These are phyloP conservation scores for Xeromyces bisporus DNA, from an alignment of 495 filamentous ascomycete genomes.

Conservation along the genomic window DNA sequence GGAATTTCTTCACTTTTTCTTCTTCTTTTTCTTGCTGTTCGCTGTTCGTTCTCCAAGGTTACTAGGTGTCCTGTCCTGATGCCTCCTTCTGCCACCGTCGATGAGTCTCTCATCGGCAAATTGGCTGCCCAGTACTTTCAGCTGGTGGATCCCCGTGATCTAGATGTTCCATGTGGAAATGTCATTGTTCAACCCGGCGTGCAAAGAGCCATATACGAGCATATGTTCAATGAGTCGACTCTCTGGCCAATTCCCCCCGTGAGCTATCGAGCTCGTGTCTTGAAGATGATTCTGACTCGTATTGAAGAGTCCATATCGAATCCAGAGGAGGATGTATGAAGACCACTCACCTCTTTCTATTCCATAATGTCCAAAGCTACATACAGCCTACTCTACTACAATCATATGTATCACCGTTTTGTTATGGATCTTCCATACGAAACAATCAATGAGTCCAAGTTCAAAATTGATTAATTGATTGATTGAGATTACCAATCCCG, in stretches of 20 bases:
- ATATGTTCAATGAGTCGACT: slow-evolving; percentile 41
- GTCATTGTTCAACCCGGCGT: slow-evolving; percentile 34
- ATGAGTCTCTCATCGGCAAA: slow-evolving; percentile 8
- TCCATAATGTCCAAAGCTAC: not conserved
- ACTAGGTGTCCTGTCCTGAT: not conserved
- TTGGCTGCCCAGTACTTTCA: slow-evolving; percentile 48
- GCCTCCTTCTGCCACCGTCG: not conserved
- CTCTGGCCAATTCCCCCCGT: slow-evolving; percentile 40
- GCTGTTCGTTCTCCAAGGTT: not conserved
- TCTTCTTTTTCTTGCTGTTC: not conserved
- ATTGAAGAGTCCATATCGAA: slow-evolving; percentile 54
- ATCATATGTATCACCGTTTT: not conserved
- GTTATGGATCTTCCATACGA: too few species aligned
- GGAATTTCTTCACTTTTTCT: not conserved
- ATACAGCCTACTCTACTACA: not conserved
- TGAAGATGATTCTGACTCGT: slow-evolving; percentile 48
- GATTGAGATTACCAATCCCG: too few species aligned
- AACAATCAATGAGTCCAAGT: not conserved
- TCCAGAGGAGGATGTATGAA: slow-evolving; percentile 70
- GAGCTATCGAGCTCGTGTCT: slow-evolving; percentile 49
- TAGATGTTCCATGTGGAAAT: slow-evolving; percentile 37
- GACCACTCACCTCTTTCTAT: not conserved
- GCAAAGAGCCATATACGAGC: slow-evolving; percentile 45
- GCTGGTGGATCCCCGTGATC: slow-evolving; percentile 35
- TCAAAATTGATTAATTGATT: too few species aligned